Base-by-base conservation (phyloP, 2,329 filamentous ascomycete species). In the Trichoderma atrobrunneum region DNA sequence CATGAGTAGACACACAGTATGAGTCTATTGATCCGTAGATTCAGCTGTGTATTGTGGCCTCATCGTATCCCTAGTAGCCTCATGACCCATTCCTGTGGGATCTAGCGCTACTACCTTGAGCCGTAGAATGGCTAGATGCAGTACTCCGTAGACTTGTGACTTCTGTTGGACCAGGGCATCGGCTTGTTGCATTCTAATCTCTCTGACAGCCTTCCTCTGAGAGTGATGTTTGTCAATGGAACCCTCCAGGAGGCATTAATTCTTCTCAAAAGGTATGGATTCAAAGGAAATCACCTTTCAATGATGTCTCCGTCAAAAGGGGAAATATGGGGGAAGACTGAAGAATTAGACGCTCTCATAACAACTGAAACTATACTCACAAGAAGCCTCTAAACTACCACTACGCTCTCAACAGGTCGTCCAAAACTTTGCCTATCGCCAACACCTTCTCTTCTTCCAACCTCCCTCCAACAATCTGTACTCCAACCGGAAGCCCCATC, bases 371-470 rank as follows among this genome's bases (percentile, higher is more conserved):
- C n/a, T 1, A 6, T 10, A 51, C 34, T 8, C 43, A 5, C n/a
- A 11, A 11, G 11, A 18, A 21, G n/a, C n/a, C 43, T 21, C 43
- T 5, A 2, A 12, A 24, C n/a, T 7, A 3, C 24, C 16, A 1
- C 16, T 66, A 57, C 12, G 30, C 48, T 14, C 21, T 66, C 64
- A 66, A n/a, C 56, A 69, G 61, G 18, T 43, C 54, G 5, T 70
- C 60, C 30, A 54, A 51, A 7, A 62, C 36, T 26, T 43, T 70
- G 6, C 48, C 59, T 24, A 70, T 32, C 10, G 57, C 57, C 30
- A 89, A 76, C 0, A 88, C 80, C 76, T 84, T 88, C 76, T 90
- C 88, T 72, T 90, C 87, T 60, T 89, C 84, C 18, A 88, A 79
- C 68, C 83, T 85, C 28, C 82, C 81, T 7, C 85, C 85, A 11